These are phyloP conservation scores for Rhodomyrtus tomentosa DNA, from an alignment of 345 rosid species.

Conservation along the genomic window DNA sequence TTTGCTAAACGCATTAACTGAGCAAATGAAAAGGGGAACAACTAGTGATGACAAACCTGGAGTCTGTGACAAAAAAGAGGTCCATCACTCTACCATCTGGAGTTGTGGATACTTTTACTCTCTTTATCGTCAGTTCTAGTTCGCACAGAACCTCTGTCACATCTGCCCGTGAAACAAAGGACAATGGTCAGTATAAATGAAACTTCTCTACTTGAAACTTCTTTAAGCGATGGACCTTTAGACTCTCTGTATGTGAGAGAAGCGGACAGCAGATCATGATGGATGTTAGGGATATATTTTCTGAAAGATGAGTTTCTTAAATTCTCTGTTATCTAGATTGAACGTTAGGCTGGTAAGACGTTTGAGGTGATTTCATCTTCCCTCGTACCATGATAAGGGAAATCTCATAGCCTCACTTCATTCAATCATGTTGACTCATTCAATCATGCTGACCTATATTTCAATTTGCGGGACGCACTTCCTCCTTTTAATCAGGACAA, in stretches of 20 bases:
- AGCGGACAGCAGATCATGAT: neutral
- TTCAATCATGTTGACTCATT: neutral
- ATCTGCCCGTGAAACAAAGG: conserved; percentile 15
- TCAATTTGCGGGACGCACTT: neutral
- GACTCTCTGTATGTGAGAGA: neutral
- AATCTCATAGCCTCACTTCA: neutral
- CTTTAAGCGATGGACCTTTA: neutral
- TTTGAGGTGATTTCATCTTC: neutral
- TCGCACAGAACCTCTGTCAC: conserved; percentile 57
- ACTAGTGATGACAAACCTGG: conserved; percentile 32
- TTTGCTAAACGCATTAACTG: neutral
- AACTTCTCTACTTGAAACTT: neutral
- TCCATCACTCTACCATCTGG: conserved; percentile 71
- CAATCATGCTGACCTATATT: neutral
- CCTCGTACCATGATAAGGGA: neutral
- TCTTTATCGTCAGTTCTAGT: conserved; percentile 52
- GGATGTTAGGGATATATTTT: neutral
- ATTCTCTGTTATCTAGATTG: neutral
- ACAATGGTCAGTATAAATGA: neutral
- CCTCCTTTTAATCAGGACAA: neutral
- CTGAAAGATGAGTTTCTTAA: neutral
- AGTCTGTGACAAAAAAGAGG: conserved; percentile 59
- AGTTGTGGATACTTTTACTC: conserved; percentile 55
- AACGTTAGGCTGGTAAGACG: neutral
- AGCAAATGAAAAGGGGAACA: neutral